These are phyloP conservation scores for Acanthamoeba lenticulata DNA, from an alignment of 208 protist genomes.

Conservation along the genomic window DNA sequence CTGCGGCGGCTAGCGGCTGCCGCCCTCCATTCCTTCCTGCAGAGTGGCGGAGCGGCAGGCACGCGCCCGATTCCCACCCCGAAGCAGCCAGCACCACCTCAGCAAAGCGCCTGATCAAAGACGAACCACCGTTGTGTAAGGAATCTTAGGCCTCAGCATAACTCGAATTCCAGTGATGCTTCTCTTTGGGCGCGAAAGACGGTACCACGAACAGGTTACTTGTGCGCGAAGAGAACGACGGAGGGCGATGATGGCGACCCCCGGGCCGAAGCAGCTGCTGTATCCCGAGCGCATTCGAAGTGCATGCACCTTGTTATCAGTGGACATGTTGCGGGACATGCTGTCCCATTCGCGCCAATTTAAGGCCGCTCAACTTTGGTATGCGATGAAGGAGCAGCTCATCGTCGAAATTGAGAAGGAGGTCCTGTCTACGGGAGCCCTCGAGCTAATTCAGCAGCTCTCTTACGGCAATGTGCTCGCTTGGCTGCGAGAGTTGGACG, in stretches of 20 bases:
- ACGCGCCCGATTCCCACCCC: too few relatives aligned
- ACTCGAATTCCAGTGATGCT: too few relatives aligned
- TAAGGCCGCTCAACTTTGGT: background rate
- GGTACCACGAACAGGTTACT: background rate
- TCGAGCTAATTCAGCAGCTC: background rate
- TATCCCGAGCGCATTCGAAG: background rate
- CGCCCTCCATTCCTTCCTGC: background rate
- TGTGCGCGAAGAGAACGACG: background rate
- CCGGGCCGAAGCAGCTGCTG: background rate
- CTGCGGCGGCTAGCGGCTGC: background rate
- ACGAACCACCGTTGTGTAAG: too few relatives aligned
- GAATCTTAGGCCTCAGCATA: too few relatives aligned
- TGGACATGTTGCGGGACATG: background rate
- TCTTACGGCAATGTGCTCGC: background rate
- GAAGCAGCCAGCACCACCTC: too few relatives aligned
- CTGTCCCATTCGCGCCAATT: background rate
- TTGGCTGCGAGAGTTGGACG: background rate
- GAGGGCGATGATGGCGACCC: background rate
- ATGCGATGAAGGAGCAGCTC: background rate
- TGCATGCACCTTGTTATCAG: background rate
- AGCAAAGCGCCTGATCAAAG: too few relatives aligned
- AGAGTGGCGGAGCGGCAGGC: too few relatives aligned
- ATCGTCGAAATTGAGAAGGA: background rate
- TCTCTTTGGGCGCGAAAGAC: background rate
- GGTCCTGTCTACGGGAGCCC: background rate